These are phyloP conservation scores for Cronartium quercuum DNA, from an alignment of 1,284 basidiomycete species.

Conservation along the genomic window DNA sequence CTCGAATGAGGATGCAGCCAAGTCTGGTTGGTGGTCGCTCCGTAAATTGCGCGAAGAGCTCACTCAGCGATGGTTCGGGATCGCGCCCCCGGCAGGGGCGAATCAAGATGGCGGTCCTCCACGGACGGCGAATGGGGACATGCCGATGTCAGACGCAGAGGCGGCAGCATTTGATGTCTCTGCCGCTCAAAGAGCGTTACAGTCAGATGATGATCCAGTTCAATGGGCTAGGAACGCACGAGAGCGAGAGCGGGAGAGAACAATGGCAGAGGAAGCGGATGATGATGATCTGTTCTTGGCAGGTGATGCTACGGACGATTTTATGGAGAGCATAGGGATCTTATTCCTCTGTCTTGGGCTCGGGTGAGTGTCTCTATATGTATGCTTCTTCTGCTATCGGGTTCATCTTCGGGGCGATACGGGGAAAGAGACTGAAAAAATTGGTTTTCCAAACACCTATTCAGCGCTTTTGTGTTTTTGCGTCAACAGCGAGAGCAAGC, in stretches of 20 bases:
- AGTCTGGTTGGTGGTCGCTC: conserved; percentile 34
- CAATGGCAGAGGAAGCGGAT: conserved; percentile 27
- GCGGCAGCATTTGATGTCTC: conserved; percentile 10
- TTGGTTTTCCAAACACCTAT: background rate
- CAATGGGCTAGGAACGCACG: conserved; percentile 34
- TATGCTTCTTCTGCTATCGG: background rate
- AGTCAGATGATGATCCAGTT: conserved; percentile 32
- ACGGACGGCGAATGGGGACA: background rate
- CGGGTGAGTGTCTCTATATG: conserved; percentile 6
- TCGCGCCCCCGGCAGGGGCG: conserved; percentile 27
- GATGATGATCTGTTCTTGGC: conserved; percentile 36
- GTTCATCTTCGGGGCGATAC: too few relatives aligned
- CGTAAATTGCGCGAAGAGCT: conserved; percentile 26
- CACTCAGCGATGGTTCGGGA: conserved; percentile 35
- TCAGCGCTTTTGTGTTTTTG: conserved; percentile 32
- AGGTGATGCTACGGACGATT: conserved; percentile 26
- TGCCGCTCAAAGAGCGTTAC: conserved; percentile 17
- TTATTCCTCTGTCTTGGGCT: conserved; percentile 35
- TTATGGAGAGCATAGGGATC: conserved; percentile 33
- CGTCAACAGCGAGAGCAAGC: conserved; percentile 33
- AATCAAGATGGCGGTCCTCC: background rate
- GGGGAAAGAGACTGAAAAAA: background rate
- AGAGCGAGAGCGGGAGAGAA: conserved; percentile 22
- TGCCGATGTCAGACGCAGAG: conserved; percentile 1
- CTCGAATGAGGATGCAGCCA: conserved; percentile 11